Percentiles rank a stretch among this genome's conserved stretches.
These are phyloP conservation scores for Brassica incana DNA, from an alignment of 345 rosid genomes.

Conservation along the genomic window DNA sequence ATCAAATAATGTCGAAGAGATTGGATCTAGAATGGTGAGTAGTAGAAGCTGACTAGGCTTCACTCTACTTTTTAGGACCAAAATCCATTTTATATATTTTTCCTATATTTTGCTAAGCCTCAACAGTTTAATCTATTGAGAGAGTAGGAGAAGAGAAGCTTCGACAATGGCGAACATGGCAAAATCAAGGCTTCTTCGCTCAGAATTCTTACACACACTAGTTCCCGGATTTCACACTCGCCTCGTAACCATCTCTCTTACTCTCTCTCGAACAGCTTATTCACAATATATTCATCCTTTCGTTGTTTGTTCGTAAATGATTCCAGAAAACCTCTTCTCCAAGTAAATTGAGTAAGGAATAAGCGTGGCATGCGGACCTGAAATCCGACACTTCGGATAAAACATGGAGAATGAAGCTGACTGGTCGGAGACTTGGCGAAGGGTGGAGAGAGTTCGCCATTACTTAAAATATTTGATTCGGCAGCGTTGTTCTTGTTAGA, in stretches of 20 bases:
- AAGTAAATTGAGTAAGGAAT: neutral
- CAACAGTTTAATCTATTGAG: neutral
- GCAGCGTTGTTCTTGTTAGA: neutral
- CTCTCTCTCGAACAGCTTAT: neutral
- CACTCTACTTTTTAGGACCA: neutral
- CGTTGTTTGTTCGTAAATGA: constrained; percentile 5
- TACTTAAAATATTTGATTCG: neutral
- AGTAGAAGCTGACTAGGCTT: too few species aligned
- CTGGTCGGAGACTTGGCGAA: constrained; percentile 2
- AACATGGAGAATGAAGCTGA: constrained; percentile 8
- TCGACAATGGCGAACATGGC: neutral
- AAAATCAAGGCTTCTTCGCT: neutral
- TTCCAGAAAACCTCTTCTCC: constrained; percentile 19
- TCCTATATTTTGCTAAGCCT: neutral
- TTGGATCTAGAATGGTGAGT: too few species aligned
- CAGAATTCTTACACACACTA: constrained; percentile 18
- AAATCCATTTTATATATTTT: neutral
- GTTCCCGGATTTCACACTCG: neutral
- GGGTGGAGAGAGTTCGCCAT: constrained; percentile 20
- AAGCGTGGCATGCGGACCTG: neutral
- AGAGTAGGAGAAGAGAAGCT: neutral
- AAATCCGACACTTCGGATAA: constrained; percentile 10
- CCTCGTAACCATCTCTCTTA: neutral
- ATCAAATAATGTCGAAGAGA: too few species aligned
- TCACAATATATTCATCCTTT: neutral